phyloP scores from a whole-genome alignment of 2,329 filamentous ascomycete genomes.

The Trichoderma afroharzianum region DNA sequence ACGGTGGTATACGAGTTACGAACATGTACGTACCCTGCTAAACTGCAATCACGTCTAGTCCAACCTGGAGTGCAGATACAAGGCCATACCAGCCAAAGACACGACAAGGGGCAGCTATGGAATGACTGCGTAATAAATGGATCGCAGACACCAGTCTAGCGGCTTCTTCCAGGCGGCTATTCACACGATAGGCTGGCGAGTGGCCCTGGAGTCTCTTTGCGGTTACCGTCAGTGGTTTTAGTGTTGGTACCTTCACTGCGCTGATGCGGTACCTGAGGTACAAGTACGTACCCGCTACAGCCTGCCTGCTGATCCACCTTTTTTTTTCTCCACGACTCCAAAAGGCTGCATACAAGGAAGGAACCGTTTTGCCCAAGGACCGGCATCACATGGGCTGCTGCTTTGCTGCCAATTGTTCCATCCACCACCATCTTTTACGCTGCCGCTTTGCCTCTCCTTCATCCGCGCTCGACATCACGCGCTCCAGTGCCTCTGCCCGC shows the following conservation, averaged over 20 bases:
- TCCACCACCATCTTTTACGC: conserved; percentile 4
- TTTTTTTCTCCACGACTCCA: conserved; percentile 16
- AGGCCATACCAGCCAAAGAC: not conserved
- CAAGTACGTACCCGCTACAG: not conserved
- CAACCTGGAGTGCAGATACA: not conserved
- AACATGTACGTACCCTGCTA: not conserved
- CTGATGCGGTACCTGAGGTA: not conserved
- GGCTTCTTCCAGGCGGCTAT: not conserved
- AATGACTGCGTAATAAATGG: not conserved
- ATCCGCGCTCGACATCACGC: conserved; percentile 9
- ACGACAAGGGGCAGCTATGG: not conserved
- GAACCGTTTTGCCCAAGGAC: conserved; percentile 27
- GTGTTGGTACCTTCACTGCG: not conserved
- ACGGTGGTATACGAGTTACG: not conserved
- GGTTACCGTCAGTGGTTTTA: not conserved
- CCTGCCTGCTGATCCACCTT: conserved; percentile 31
- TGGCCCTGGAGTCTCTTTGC: not conserved
- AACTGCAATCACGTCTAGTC: not conserved
- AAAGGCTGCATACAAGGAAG: conserved; percentile 18
- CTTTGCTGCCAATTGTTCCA: conserved; percentile 22
- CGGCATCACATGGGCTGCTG: conserved; percentile 33
- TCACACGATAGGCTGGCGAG: not conserved
- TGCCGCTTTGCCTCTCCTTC: not conserved
- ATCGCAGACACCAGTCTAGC: not conserved
- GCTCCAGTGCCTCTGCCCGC: conserved; percentile 17